phyloP scores from a whole-genome alignment of 2,329 filamentous ascomycete genomes.

The Hortaea werneckii region DNA sequence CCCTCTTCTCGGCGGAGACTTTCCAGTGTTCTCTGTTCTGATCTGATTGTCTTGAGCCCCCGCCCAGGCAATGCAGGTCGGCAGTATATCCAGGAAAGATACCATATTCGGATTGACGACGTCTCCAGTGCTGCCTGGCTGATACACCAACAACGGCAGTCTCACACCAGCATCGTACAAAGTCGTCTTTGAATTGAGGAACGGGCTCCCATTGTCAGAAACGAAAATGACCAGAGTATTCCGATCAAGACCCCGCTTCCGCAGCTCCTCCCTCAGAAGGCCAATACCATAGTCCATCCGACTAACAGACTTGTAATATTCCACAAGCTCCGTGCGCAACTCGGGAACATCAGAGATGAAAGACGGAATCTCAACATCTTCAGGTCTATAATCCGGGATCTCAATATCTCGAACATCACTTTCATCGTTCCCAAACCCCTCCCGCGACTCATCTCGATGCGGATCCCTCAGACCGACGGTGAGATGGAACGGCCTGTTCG shows the following conservation, averaged over 20 bases:
- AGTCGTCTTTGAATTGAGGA: slow-evolving; percentile 44
- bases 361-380: slow-evolving; percentile 32
- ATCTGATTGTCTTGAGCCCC: slow-evolving; percentile 2
- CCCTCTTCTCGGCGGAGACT: slow-evolving; percentile 20
- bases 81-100: slow-evolving; percentile 39
- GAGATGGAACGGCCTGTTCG: slow-evolving; percentile 32
- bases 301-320: slow-evolving; percentile 32
- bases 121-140: slow-evolving; percentile 20
- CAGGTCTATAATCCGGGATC: slow-evolving; percentile 10
- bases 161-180: slow-evolving; percentile 39
- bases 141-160: slow-evolving; percentile 34
- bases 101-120: slow-evolving; percentile 35
- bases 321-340: slow-evolving; percentile 30
- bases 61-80: slow-evolving; percentile 36
- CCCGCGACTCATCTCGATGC: slow-evolving; percentile 33
- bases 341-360: slow-evolving; percentile 7
- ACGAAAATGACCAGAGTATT: slow-evolving; percentile 38
- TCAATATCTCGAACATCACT: slow-evolving; percentile 4
- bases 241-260: slow-evolving; percentile 22
- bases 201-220: slow-evolving; percentile 41
- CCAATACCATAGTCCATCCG: slow-evolving; percentile 36
- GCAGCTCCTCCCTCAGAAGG: slow-evolving; percentile 28
- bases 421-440: slow-evolving; percentile 35
- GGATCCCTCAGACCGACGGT: slow-evolving; percentile 40
- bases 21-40: slow-evolving; percentile 1